Base-by-base conservation (phyloP, 2,329 filamentous ascomycete species). In the Ceratocystis albifundus region DNA sequence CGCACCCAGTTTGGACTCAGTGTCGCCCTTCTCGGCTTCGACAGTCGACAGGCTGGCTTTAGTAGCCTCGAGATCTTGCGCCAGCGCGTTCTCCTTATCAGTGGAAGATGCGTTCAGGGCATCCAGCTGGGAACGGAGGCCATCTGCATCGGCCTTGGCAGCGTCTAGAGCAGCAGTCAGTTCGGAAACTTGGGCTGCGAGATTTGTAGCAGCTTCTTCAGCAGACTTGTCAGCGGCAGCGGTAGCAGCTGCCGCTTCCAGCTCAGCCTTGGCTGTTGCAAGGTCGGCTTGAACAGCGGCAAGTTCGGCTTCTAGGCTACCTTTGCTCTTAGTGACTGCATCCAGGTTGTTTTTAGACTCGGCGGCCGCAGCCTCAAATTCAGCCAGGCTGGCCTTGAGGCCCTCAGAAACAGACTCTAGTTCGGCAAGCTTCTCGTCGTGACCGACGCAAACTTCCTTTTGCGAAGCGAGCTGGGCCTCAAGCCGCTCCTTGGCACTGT, bases 391-490 rank as follows among this genome's bases (percentile, higher is more conserved):
- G 25, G 20, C 41, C 20, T 64, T 67, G 4, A 67, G 65, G 7
- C 32, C 28, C 2, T 59, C 64, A 15, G 63, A 55, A 4, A 63
- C 46, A 20, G 63, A 25, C 12, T 65, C 64, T 4, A 67, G 59
- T 41, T 65, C 57, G 45, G 63, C 45, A 67, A 67, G 65, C 48
- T 65, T 67, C 7, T 36, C 48, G 30, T 55, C 57, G n/a, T 67
- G 66, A 0, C 28, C 63, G 7, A 63, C 48, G 44, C 44, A 55
- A 17, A 12, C 28, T 1, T 20, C 62, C 45, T 67, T 67, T 22
- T 67, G 57, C 6, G 45, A 28, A 12, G 66, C 48, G 30, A 67
- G 17, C 32, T 62, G 44, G 6, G 25, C 32, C 25, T 67, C 45
- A 20, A 61, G 36, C 32, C 48, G 36, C 5, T 46, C 20, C 36